Evolutionary conservation across 1,139 yeast genomes (phyloP), one percentile per base, ranked within the genome.

Genomic region (Sugiyamaella sp.): DNA sequence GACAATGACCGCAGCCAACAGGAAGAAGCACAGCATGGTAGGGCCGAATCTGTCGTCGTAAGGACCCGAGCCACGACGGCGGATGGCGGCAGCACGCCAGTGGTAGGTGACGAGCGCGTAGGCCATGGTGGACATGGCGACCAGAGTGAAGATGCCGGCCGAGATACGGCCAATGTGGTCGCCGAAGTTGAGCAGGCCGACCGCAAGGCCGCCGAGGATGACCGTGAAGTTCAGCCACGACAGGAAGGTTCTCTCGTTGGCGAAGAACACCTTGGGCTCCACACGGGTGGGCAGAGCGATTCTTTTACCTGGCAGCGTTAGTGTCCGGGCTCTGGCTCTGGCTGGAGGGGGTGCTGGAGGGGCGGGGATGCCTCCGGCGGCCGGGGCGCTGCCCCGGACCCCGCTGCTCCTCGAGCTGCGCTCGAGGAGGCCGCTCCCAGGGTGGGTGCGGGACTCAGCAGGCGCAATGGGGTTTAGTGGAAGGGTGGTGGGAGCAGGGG

Each of bases 201-300:
- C 91, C 57, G 98, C 98, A 57, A 93, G 80, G 46, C 98, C 96
- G 29, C 99, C 99, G 59, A 95, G 80, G 66, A 95, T 89, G 58
- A 93, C 98, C 22, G 99, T 93, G 79, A 95, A 93, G 74, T 93
- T 95, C 66, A 93, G 81, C 99, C 99, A 93, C 46, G 98, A 91
- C 59, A 93, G 80, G 69, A 93, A 93, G 4, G 76, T 73, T 79
- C 99, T 89, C 75, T 93, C 99, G 69, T 95, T 93, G 67, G 99
- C 99, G 67, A 93, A 93, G 77, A 93, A 93, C 33, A 93, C 99
- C 73, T 93, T 93, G 63, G 99, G 99, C 73, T 93, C 99, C 25
- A 93, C 97, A 62, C 99, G 81, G 39, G 97, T 95, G 49, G 99
- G 99, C 55, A 95, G 80, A 8, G 99, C 98, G 65, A 93, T 93